Percentiles rank a stretch among this genome's conserved stretches.
Conservation (phyloP, 2,329 filamentous ascomycete genomes). For the Helicocarpus griseus region DNA sequence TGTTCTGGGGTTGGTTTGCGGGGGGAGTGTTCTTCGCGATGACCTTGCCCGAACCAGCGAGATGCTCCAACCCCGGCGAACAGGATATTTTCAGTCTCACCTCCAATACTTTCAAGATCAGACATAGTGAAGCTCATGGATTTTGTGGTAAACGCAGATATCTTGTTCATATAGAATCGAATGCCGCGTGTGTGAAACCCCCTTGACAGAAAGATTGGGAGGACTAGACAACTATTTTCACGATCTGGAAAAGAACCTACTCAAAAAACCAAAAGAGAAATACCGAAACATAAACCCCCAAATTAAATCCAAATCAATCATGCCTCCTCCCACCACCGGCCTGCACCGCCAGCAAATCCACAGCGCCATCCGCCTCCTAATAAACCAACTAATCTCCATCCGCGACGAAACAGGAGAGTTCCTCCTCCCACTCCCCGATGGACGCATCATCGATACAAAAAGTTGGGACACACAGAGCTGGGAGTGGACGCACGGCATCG, state of each 20-base stretch:
- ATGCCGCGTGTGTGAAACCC: no score
- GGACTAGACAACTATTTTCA: no score
- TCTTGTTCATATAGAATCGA: no score
- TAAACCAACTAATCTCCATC: conserved; percentile 67
- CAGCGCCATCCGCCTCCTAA: conserved; percentile 54
- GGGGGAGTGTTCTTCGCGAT: neutral
- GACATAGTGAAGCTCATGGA: no score
- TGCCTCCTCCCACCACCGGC: neutral
- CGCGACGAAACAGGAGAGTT: conserved; percentile 66
- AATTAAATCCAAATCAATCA: neutral
- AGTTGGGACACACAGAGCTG: conserved; percentile 62
- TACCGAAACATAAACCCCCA: neutral
- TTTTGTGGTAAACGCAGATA: no score
- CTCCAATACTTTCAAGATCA: no score
- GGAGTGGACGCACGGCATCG: conserved; percentile 76
- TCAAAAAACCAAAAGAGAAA: no score
- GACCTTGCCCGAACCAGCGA: neutral
- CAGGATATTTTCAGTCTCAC: no score
- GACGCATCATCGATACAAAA: conserved; percentile 72
- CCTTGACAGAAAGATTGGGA: no score
- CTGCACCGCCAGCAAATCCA: conserved; percentile 32
- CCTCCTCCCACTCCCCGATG: conserved; percentile 59
- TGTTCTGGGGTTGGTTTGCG: neutral
- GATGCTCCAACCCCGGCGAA: no score
- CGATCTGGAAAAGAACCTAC: no score